Percentiles rank a stretch among this genome's conserved stretches.
Evolutionary conservation across 108 stramenopile species (phyloP).

Genomic region (Chaetoceros tenuissimus): DNA sequence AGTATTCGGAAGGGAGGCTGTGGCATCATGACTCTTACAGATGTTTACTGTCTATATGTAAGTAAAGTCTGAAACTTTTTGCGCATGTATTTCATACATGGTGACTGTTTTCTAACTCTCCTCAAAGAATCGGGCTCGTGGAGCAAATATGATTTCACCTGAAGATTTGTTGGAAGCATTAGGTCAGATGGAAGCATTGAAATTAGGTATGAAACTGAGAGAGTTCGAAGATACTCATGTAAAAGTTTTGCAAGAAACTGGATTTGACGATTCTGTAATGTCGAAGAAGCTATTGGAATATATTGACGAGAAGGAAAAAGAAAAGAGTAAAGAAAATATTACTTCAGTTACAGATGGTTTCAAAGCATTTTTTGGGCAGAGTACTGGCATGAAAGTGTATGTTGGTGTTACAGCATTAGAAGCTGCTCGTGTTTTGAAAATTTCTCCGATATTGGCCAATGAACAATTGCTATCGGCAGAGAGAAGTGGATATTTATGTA

Average conservation of each 20-base stretch:
- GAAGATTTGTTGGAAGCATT: constrained; percentile 85
- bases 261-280: constrained; percentile 48
- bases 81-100: no score
- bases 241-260: constrained; percentile 72
- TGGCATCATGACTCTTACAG: constrained; percentile 74
- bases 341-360: not conserved
- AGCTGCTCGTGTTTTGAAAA: constrained; percentile 44
- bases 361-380: not conserved
- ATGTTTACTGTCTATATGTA: constrained; percentile 79
- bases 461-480: constrained; percentile 82
- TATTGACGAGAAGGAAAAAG: not conserved
- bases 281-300: constrained; percentile 42
- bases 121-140: constrained; percentile 97
- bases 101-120: no score
- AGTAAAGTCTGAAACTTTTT: no score
- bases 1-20: constrained; percentile 30
- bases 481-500: constrained; percentile 61
- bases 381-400: not conserved
- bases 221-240: constrained; percentile 73
- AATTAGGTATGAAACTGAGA: constrained; percentile 72
- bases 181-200: constrained; percentile 46
- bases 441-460: constrained; percentile 67
- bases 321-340: not conserved
- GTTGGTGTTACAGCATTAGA: constrained; percentile 49
- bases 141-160: constrained; percentile 92